A percentile compares a stretch with the other conserved stretches of the same genome.
Evolutionary conservation across 805 yeast genomes (phyloP).

Genomic region (Suhomyces kilbournensis): DNA sequence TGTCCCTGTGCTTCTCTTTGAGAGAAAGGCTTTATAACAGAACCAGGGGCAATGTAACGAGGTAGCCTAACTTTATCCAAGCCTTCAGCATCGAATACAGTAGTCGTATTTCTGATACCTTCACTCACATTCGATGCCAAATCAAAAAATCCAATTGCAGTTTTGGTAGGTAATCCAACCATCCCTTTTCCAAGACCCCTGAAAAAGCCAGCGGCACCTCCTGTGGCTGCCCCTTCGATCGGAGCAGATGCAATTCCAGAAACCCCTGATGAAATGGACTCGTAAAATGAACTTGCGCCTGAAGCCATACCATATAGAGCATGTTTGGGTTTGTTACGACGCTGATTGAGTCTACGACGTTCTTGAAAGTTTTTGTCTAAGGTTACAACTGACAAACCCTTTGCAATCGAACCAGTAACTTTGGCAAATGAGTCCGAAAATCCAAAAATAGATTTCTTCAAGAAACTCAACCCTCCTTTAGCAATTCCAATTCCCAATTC

Average conservation of each 20-base stretch:
- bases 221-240: conserved; percentile 80
- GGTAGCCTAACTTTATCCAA: conserved; percentile 82
- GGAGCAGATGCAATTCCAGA: conserved; percentile 91
- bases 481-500: conserved; percentile 95
- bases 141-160: conserved; percentile 93
- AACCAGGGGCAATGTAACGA: conserved; percentile 66
- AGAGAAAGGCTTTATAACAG: conserved; percentile 70
- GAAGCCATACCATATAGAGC: conserved; percentile 79
- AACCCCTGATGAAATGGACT: conserved; percentile 82
- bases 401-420: conserved; percentile 90
- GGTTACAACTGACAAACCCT: conserved; percentile 88
- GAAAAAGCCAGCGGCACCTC: conserved; percentile 89
- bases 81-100: conserved; percentile 77
- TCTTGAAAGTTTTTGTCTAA: conserved; percentile 84
- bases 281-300: conserved; percentile 88
- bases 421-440: conserved; percentile 90
- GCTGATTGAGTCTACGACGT: conserved; percentile 67
- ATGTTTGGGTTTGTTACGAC: conserved; percentile 77
- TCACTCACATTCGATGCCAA: conserved; percentile 90
- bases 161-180: conserved; percentile 94
- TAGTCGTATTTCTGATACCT: conserved; percentile 89
- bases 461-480: conserved; percentile 90
- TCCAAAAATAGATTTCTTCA: conserved; percentile 93
- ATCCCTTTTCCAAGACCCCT: conserved; percentile 92
- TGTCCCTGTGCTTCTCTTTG: conserved; percentile 92